A percentile compares a stretch with the other conserved stretches of the same genome.
Evolutionary conservation across 768 basidiomycete species (phyloP).

Genomic region (Glaciozyma antarctica): DNA sequence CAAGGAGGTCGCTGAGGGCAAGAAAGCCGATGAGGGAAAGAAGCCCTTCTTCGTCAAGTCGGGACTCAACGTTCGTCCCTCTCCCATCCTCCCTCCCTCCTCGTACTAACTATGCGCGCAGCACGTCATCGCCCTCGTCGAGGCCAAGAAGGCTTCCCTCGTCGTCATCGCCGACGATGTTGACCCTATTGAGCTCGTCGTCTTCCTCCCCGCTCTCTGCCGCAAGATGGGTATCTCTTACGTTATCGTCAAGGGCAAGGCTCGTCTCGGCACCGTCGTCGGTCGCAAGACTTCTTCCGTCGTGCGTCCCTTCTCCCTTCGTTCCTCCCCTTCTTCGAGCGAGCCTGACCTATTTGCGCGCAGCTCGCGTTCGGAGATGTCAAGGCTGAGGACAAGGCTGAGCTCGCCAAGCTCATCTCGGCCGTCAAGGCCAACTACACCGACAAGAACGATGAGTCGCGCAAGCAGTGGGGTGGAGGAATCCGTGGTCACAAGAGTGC

Average conservation of each 20-base stretch:
- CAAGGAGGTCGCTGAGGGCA: conserved; percentile 62
- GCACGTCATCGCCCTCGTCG: conserved; percentile 39
- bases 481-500: conserved; percentile 72
- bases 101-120: background rate
- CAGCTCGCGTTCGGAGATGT: conserved; percentile 79
- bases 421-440: conserved; percentile 97
- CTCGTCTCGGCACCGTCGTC: conserved; percentile 92
- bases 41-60: conserved; percentile 94
- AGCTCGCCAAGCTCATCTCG: conserved; percentile 81
- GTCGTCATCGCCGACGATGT: conserved; percentile 97
- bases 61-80: conserved; percentile 59
- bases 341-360: background rate
- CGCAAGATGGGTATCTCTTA: conserved; percentile 99
- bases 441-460: conserved; percentile 71
- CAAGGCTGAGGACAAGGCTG: conserved; percentile 83
- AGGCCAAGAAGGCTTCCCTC: conserved; percentile 93
- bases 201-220: conserved; percentile 96
- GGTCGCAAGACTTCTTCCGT: conserved; percentile 98
- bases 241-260: conserved; percentile 91
- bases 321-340: background rate
- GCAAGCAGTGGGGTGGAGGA: conserved; percentile 92
- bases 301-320: background rate
- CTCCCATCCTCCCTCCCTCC: background rate
- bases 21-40: conserved; percentile 74
- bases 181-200: conserved; percentile 96